These are phyloP conservation scores for Termitomyces sp. DNA, from an alignment of 768 basidiomycete genomes.

Conservation along the genomic window DNA sequence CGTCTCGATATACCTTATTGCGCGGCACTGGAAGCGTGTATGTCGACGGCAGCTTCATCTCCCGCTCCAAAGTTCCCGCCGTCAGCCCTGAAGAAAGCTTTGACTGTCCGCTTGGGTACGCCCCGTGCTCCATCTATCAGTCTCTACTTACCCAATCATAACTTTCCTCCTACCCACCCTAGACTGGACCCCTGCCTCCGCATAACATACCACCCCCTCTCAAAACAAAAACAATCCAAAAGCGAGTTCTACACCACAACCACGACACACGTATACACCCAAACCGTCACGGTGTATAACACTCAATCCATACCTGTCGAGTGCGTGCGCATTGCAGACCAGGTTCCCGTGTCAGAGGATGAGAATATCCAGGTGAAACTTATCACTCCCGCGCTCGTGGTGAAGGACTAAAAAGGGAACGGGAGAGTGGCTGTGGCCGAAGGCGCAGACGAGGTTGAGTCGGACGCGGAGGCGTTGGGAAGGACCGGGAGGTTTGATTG, in stretches of 20 bases:
- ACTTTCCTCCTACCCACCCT: too few relatives aligned
- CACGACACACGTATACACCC: constrained; percentile 16
- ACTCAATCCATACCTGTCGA: constrained; percentile 13
- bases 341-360: constrained; percentile 20
- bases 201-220: constrained; percentile 19
- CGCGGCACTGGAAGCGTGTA: constrained; percentile 21
- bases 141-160: neutral
- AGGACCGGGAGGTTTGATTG: constrained; percentile 10
- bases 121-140: neutral
- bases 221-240: constrained; percentile 17
- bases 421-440: constrained; percentile 5
- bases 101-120: constrained; percentile 23
- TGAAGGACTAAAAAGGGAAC: neutral
- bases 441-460: constrained; percentile 16
- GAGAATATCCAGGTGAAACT: constrained; percentile 1
- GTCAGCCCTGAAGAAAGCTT: constrained; percentile 26
- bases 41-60: constrained; percentile 25
- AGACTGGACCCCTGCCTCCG: constrained; percentile 22
- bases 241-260: constrained; percentile 19
- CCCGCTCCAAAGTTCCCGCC: constrained; percentile 15
- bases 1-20: constrained; percentile 20
- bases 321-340: constrained; percentile 16
- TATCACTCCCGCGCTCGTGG: neutral
- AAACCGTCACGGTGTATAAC: constrained; percentile 19
- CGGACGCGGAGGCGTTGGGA: constrained; percentile 4